These are phyloP conservation scores for Candida endomychidarum DNA, from an alignment of 805 yeast species.

Conservation along the genomic window DNA sequence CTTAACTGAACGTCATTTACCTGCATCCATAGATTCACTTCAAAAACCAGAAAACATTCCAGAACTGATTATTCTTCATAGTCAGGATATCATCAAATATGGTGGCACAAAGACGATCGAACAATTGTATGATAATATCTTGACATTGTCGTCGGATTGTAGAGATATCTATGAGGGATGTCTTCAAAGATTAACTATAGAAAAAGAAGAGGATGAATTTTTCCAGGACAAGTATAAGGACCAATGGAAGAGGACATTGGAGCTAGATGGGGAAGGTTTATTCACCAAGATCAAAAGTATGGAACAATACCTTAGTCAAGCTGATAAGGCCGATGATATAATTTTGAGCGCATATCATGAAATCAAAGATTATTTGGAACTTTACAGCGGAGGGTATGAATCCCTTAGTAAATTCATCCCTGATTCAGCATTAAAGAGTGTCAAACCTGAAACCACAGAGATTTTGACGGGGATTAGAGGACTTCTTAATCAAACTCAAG, in stretches of 20 bases:
- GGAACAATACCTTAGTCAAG: conserved; percentile 52
- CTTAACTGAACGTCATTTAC: conserved; percentile 51
- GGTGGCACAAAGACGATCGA: conserved; percentile 54
- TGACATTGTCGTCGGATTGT: conserved; percentile 40
- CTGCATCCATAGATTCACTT: conserved; percentile 61
- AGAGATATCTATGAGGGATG: conserved; percentile 45
- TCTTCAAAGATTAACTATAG: conserved; percentile 46
- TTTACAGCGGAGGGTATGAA: conserved; percentile 43
- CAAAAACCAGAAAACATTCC: conserved; percentile 62
- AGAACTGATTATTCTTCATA: conserved; percentile 52
- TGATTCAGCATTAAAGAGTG: conserved; percentile 30
- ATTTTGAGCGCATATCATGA: conserved; percentile 47
- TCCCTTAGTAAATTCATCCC: conserved; percentile 40
- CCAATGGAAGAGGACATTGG: conserved; percentile 52
- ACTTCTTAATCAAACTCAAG: conserved; percentile 26
- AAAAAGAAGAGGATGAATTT: conserved; percentile 54
- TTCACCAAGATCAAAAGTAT: conserved; percentile 43
- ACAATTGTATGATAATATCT: conserved; percentile 33
- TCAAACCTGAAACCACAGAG: conserved; percentile 30
- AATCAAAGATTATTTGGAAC: conserved; percentile 46
- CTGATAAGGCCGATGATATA: conserved; percentile 59
- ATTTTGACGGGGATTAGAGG: conserved; percentile 38
- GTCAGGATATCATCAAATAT: conserved; percentile 48
- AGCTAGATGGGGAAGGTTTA: conserved; percentile 46
- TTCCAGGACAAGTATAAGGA: conserved; percentile 34